Base-by-base conservation (phyloP, 1,284 basidiomycete genomes). In the Ustilago tritici region DNA sequence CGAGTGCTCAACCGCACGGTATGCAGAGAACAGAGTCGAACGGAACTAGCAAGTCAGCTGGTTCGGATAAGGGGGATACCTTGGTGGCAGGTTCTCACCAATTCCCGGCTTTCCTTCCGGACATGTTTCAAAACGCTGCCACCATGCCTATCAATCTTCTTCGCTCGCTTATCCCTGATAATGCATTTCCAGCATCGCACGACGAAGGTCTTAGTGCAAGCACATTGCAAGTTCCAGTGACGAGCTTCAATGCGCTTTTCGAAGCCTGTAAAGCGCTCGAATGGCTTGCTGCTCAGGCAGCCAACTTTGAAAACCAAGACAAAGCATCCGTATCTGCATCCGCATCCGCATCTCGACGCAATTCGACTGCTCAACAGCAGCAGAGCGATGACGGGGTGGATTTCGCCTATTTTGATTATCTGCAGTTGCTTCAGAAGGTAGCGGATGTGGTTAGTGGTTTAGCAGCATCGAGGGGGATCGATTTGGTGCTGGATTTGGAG, bases 191-290 rank as follows among this genome's bases (percentile, higher is more conserved):
- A 12, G 53, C 64, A 15, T 32, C 66, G 9, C 47, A 56, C 3
- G 79, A 79, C 35, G 81, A 82, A 34, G 65, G 70, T 17, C 71
- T 81, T 31, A 75, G 70, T 36, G 72, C 79, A 11, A 79, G 70
- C 57, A 74, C 75, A 23, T 43, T 82, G 43, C 77, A 78, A 47
- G 66, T 82, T 5, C 81, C 81, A 15, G 70, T 81, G 50, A 70
- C 76, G n/a, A 78, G 73, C 65, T 64, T 82, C 46, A 72, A 69
- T 47, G 81, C 81, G 4, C 65, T 82, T 14, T 50, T 79, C n/a
- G 81, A 81, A 35, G 75, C 76, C 0, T 80, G 65, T 55, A 68
- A 79, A 31, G 62, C 65, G n/a, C 56, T 81, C 41, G 71, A 81
- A n/a, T 82, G 81, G 81, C 41, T 80, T 43, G 70, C 66, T 14